These are phyloP conservation scores for Beta vulgaris DNA, from an alignment of 148 eudicot species.

Conservation along the genomic window DNA sequence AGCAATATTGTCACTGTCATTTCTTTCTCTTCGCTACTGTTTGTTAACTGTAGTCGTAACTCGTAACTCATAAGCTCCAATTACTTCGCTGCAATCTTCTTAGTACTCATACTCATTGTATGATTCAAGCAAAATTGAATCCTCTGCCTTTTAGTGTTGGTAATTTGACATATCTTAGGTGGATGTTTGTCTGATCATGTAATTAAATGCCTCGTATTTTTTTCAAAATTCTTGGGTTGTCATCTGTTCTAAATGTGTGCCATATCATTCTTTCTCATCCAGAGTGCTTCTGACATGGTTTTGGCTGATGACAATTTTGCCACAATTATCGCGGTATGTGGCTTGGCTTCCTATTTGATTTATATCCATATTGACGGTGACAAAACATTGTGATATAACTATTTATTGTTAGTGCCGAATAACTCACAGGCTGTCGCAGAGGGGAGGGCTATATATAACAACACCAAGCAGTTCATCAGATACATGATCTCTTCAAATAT, in stretches of 20 bases:
- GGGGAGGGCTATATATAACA: slow-evolving; percentile 98
- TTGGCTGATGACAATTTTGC: slow-evolving; percentile 99
- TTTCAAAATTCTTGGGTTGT: background rate
- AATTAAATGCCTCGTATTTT: background rate
- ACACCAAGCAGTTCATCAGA: slow-evolving; percentile 98
- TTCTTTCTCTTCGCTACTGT: no score
- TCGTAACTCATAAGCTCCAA: background rate
- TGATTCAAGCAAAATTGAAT: background rate
- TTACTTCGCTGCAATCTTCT: background rate
- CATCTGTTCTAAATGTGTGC: background rate
- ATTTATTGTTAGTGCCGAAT: slow-evolving; percentile 17
- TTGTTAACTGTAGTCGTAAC: no score
- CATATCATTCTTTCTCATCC: slow-evolving; percentile 22
- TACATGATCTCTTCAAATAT: slow-evolving; percentile 99
- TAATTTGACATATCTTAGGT: background rate
- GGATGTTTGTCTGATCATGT: background rate
- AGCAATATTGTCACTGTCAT: background rate
- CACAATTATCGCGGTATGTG: slow-evolving; percentile 88
- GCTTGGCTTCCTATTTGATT: background rate
- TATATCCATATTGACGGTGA: background rate
- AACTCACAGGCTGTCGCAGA: slow-evolving; percentile 93
- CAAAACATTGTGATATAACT: background rate
- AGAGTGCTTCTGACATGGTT: slow-evolving; percentile 99
- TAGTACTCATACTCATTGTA: background rate
- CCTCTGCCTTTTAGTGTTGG: background rate